Conservation (phyloP, 306 rosid species). For the Inga leiocalycina region DNA sequence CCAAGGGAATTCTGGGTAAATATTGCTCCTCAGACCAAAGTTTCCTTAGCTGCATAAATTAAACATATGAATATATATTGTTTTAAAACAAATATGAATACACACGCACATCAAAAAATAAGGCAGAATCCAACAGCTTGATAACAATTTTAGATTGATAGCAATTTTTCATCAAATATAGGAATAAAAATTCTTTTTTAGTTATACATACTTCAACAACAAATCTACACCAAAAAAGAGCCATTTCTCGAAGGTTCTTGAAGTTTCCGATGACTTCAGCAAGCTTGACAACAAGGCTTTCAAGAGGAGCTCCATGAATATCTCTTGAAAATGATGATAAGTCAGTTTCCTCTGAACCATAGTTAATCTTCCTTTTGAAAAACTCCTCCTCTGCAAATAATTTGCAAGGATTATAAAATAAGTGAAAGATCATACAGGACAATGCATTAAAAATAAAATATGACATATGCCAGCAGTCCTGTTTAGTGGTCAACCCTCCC, state of each 20-base stretch:
- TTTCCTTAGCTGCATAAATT: constrained; percentile 71
- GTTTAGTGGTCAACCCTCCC: neutral
- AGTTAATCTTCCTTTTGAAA: constrained; percentile 60
- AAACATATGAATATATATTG: neutral
- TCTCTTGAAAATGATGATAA: constrained; percentile 65
- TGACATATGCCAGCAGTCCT: neutral
- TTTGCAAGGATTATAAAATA: constrained; percentile 59
- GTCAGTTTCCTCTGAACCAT: constrained; percentile 48
- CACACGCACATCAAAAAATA: neutral
- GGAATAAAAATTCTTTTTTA: constrained; percentile 30
- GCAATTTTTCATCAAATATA: neutral
- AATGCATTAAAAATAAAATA: constrained; percentile 11
- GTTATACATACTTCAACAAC: constrained; percentile 76
- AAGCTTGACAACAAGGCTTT: constrained; percentile 82
- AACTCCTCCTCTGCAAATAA: constrained; percentile 79
- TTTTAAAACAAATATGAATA: neutral
- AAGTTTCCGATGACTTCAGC: constrained; percentile 94
- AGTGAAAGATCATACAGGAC: constrained; percentile 56
- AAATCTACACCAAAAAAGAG: constrained; percentile 84
- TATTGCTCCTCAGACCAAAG: constrained; percentile 73
- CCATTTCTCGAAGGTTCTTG: constrained; percentile 66
- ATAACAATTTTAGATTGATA: constrained; percentile 11
- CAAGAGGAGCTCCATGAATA: constrained; percentile 92
- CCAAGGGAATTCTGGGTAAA: constrained; percentile 75
- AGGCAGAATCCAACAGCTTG: constrained; percentile 3